Evolutionary conservation across 257 asterid species (phyloP).

Genomic region (Ilex aquifolium): DNA sequence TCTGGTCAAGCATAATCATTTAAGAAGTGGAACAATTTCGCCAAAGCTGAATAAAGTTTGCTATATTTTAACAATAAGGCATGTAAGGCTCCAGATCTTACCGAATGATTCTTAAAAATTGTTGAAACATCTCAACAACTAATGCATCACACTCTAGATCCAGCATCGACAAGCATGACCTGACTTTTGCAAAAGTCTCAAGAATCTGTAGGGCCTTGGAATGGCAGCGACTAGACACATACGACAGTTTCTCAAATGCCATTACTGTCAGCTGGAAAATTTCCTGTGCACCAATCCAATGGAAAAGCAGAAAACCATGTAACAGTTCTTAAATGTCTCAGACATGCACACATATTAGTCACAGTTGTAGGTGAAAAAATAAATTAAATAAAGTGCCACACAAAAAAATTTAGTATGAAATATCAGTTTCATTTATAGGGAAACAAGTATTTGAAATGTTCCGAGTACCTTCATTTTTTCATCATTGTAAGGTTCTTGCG

Average conservation of each 20-base stretch:
- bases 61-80: too few species aligned
- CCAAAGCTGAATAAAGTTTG: too few species aligned
- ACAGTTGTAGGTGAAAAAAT: too few species aligned
- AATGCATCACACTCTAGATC: neutral
- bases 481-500: constrained; percentile 16
- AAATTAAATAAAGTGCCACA: too few species aligned
- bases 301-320: neutral
- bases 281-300: neutral
- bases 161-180: neutral
- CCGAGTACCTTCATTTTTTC: constrained; percentile 21
- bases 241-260: neutral
- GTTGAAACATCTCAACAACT: neutral
- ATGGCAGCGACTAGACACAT: neutral
- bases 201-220: neutral
- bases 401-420: too few species aligned
- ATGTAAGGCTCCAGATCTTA: too few species aligned
- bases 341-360: neutral
- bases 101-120: neutral
- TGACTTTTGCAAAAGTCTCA: neutral
- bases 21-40: too few species aligned
- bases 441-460: too few species aligned
- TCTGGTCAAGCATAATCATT: too few species aligned
- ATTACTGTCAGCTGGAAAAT: neutral
- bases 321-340: neutral
- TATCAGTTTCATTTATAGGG: too few species aligned